Evolutionary conservation across 1,284 basidiomycete genomes (phyloP).

Genomic region (Exobasidium cylindrosporum): DNA sequence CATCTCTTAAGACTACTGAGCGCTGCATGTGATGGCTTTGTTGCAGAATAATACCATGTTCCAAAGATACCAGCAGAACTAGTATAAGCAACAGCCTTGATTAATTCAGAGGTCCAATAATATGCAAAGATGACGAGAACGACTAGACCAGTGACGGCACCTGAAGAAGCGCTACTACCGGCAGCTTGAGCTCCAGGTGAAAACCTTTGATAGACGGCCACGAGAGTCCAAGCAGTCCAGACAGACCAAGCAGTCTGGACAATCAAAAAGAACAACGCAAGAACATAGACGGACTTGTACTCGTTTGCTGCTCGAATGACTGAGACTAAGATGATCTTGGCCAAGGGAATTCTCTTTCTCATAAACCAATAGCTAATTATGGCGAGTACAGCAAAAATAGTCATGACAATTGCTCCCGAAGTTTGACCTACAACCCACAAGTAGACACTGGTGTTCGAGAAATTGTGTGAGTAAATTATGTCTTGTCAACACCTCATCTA

Average conservation of each 20-base stretch:
- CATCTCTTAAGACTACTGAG: slow-evolving; percentile 68
- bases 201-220: slow-evolving; percentile 45
- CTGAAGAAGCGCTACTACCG: slow-evolving; percentile 28
- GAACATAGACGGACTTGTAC: slow-evolving; percentile 43
- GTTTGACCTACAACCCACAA: slow-evolving; percentile 35
- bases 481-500: not conserved
- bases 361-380: slow-evolving; percentile 43
- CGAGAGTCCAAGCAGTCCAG: slow-evolving; percentile 42
- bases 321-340: slow-evolving; percentile 40
- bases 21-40: slow-evolving; percentile 65
- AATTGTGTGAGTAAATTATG: slow-evolving; percentile 14
- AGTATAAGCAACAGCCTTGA: slow-evolving; percentile 48
- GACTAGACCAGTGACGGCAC: slow-evolving; percentile 42
- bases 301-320: slow-evolving; percentile 40
- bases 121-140: slow-evolving; percentile 40
- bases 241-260: slow-evolving; percentile 41
- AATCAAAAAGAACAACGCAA: slow-evolving; percentile 33
- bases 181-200: slow-evolving; percentile 28
- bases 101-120: slow-evolving; percentile 35
- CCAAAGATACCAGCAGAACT: slow-evolving; percentile 47
- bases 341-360: slow-evolving; percentile 35
- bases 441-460: slow-evolving; percentile 12
- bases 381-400: slow-evolving; percentile 46
- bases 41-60: slow-evolving; percentile 36
- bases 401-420: slow-evolving; percentile 42